phyloP scores from a whole-genome alignment of 169 alveolate genomes.

The Neospora caninum region DNA sequence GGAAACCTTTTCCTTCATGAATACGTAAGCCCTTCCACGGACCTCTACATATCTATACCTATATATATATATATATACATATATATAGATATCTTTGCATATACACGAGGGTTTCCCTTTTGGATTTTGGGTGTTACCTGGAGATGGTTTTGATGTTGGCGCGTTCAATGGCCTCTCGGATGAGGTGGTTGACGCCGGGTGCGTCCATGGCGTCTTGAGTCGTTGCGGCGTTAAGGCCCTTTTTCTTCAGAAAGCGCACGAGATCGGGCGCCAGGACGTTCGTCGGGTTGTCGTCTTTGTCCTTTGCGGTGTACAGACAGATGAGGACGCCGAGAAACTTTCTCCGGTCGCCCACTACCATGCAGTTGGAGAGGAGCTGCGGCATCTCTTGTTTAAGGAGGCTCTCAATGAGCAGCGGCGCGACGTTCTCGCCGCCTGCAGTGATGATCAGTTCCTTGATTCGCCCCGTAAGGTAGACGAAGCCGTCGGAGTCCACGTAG shows the following conservation, averaged over 20 bases:
- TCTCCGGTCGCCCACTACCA: conserved; percentile 82
- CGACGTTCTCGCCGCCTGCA: conserved; percentile 90
- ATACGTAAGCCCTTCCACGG: too few relatives aligned
- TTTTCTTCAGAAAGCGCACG: conserved; percentile 33
- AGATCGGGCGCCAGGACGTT: conserved; percentile 45
- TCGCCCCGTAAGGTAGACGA: conserved; percentile 81
- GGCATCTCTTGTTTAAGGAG: conserved; percentile 64
- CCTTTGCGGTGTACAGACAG: conserved; percentile 74
- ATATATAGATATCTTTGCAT: background rate
- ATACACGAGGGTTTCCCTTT: too few relatives aligned
- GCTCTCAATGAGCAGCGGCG: conserved; percentile 85
- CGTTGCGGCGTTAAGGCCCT: conserved; percentile 32
- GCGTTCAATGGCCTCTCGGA: conserved; percentile 70
- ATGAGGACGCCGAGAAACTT: conserved; percentile 78
- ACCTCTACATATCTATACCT: too few relatives aligned
- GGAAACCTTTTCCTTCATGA: too few relatives aligned
- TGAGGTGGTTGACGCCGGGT: conserved; percentile 60
- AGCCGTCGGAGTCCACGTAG: conserved; percentile 74
- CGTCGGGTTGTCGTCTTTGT: conserved; percentile 72
- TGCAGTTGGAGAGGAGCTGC: conserved; percentile 74
- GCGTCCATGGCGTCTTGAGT: conserved; percentile 73
- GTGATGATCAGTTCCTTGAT: conserved; percentile 85
- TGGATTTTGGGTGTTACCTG: conserved; percentile 59
- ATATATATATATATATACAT: background rate
- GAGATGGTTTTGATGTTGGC: conserved; percentile 77